Evolutionary conservation across 2,329 filamentous ascomycete genomes (phyloP), one percentile per base, ranked within the genome.

Genomic region (Ceratocystis albifundus): DNA sequence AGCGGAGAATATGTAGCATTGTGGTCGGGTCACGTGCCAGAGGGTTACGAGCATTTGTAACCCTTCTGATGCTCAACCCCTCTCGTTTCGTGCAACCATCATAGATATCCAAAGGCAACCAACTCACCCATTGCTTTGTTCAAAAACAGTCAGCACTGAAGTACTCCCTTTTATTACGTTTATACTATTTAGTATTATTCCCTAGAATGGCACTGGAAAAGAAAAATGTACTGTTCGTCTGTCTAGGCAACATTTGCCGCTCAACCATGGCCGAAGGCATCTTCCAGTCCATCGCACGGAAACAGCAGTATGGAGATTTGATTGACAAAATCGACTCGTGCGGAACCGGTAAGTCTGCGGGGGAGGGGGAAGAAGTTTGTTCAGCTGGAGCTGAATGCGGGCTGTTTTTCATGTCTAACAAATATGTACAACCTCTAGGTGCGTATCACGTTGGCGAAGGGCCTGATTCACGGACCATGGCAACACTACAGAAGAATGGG

Each of bases 231-330:
- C 84, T 97, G 64, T 97, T 97, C 74, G 93, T 97, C 71, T 99
- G 94, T 77, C 82, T 97, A 44, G 94, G 94, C 75, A 99, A 99
- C 76, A 97, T 97, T 73, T 99, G 91, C 74, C 81, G 83, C 68
- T 96, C 91, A 6, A 89, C 94, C 41, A 97, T 99, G 94, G 90
- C 92, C 59, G 93, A 97, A 79, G 94, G 89, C 62, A 89, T 96
- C 70, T 97, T 99, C 77, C 84, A 85, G 67, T 83, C 86, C 68
- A 78, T 94, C 50, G 82, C 82, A 50, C 80, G 82, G 70, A 82
- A 87, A 71, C 76, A 82, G 61, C 79, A 83, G 28, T 85, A 84
- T 72, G 79, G 81, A 71, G 79, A 76, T 61, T 77, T 80, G 68
- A 84, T 96, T 72, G 78, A 77, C 17, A 78, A 78, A 68, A 85